Evolutionary conservation across 2,329 filamentous ascomycete genomes (phyloP).

Genomic region (Penicillium sp.): DNA sequence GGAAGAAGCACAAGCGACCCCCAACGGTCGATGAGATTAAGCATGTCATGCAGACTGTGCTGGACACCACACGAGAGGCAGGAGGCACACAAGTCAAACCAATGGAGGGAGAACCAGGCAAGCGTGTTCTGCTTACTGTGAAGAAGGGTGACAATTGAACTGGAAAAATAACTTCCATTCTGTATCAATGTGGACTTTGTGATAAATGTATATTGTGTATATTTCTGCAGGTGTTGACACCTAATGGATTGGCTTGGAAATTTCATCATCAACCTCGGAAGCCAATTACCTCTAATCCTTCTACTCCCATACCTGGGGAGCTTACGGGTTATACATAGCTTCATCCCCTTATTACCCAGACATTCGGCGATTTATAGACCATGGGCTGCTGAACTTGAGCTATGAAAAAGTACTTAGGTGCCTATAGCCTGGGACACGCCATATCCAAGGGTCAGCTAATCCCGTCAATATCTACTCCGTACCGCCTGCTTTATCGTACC

Average conservation of each 20-base stretch:
- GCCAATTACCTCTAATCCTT: not conserved
- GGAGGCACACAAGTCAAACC: slow-evolving; percentile 42
- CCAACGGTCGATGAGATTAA: slow-evolving; percentile 63
- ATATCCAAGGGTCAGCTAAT: not conserved
- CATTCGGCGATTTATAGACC: not conserved
- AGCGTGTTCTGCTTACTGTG: slow-evolving; percentile 37
- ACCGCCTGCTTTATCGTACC: not conserved
- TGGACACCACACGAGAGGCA: slow-evolving; percentile 45
- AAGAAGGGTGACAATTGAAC: slow-evolving; percentile 27
- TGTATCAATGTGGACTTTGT: not conserved
- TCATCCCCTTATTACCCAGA: not conserved
- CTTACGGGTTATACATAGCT: too few species aligned
- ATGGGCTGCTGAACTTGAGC: not conserved
- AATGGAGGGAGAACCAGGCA: slow-evolving; percentile 44
- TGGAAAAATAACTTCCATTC: not conserved
- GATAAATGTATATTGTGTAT: not conserved
- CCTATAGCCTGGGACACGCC: not conserved
- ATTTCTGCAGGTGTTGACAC: not conserved
- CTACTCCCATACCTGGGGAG: too few species aligned
- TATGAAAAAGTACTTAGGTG: not conserved
- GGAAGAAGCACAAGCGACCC: slow-evolving; percentile 63
- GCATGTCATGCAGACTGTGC: slow-evolving; percentile 56
- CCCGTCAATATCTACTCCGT: not conserved
- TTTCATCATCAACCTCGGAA: not conserved
- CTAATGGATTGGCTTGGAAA: not conserved